Conservation (phyloP, 2,329 filamentous ascomycete genomes). For the Fusarium sambucinum region DNA sequence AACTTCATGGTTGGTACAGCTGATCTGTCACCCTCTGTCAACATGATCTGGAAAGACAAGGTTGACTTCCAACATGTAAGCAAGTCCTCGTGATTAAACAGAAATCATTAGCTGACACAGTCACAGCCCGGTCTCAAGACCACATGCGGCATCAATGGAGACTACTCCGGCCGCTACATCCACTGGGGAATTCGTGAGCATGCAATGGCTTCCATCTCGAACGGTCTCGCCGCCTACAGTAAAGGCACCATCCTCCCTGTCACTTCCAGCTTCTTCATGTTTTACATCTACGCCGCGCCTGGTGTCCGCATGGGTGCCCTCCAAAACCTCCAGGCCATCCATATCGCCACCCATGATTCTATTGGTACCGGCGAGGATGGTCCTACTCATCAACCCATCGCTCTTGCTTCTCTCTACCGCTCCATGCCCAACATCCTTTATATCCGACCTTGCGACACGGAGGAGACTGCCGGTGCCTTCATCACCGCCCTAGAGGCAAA, state of each 20-base stretch:
- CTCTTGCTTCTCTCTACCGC: constrained; percentile 67
- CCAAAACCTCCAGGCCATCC: constrained; percentile 66
- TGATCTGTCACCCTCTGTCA: constrained; percentile 64
- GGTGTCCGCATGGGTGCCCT: constrained; percentile 72
- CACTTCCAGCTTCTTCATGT: constrained; percentile 73
- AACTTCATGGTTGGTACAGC: constrained; percentile 67
- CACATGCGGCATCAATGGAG: constrained; percentile 64
- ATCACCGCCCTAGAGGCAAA: constrained; percentile 59
- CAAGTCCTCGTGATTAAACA: neutral
- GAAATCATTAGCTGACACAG: neutral
- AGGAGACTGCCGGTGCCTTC: constrained; percentile 69
- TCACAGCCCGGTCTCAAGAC: constrained; percentile 53
- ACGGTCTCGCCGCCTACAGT: constrained; percentile 69
- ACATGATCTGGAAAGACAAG: constrained; percentile 68
- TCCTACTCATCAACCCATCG: constrained; percentile 73
- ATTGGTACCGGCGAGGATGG: constrained; percentile 71
- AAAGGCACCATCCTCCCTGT: constrained; percentile 68
- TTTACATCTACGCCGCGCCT: constrained; percentile 69
- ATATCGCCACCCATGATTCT: constrained; percentile 71
- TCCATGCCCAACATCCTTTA: constrained; percentile 73
- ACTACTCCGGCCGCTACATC: constrained; percentile 67
- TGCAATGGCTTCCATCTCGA: constrained; percentile 69
- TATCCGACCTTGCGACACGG: constrained; percentile 69
- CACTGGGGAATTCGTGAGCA: constrained; percentile 72
- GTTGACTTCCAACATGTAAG: constrained; percentile 62